A percentile compares a stretch with the other conserved stretches of the same genome.
Evolutionary conservation across 768 basidiomycete species (phyloP).

Genomic region (Mycena capillaripes): DNA sequence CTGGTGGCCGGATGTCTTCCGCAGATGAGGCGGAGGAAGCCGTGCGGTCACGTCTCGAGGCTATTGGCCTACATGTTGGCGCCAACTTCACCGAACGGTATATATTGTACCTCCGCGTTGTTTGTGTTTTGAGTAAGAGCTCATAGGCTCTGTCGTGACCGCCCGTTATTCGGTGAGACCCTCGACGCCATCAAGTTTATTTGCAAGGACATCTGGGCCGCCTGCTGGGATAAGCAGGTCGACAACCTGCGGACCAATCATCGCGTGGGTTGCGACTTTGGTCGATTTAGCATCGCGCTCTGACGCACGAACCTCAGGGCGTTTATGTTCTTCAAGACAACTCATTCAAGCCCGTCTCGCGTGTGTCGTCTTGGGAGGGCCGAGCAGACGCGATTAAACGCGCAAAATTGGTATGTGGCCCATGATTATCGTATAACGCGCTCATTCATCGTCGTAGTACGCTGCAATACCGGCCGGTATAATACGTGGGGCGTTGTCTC

Average conservation of each 20-base stretch:
- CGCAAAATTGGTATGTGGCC: constrained; percentile 75
- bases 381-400: constrained; percentile 78
- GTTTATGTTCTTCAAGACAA: constrained; percentile 96
- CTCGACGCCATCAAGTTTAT: constrained; percentile 95
- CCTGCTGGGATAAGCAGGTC: constrained; percentile 95
- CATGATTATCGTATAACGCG: neutral
- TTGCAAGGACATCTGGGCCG: constrained; percentile 96
- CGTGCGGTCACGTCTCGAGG: constrained; percentile 77
- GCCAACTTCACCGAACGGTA: constrained; percentile 90
- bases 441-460: constrained; percentile 62
- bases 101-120: constrained; percentile 37
- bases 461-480: constrained; percentile 87
- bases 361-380: constrained; percentile 87
- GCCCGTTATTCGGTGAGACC: constrained; percentile 83
- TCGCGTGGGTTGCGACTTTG: constrained; percentile 64
- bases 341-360: constrained; percentile 85
- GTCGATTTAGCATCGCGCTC: neutral
- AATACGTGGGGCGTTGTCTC: constrained; percentile 83
- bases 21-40: constrained; percentile 83
- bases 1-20: constrained; percentile 48
- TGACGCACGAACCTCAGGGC: constrained; percentile 64
- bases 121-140: neutral
- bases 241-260: constrained; percentile 97
- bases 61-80: constrained; percentile 90
- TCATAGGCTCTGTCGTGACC: constrained; percentile 80